Evolutionary conservation across 2,329 filamentous ascomycete species (phyloP).

Genomic region (Nakataea oryzae): DNA sequence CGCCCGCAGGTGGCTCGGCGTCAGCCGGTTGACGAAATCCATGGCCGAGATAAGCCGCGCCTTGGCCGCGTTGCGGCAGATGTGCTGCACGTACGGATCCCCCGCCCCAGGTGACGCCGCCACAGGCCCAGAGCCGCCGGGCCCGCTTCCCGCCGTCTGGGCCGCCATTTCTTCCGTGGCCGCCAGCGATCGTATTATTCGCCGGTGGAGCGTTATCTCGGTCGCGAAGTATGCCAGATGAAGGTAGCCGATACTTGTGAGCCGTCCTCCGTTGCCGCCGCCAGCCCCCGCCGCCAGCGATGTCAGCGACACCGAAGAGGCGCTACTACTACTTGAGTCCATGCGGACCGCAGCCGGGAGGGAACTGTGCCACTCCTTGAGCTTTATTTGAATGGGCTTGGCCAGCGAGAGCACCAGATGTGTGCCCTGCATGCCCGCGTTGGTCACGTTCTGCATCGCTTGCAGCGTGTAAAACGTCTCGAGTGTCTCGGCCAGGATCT

Average conservation of each 20-base stretch:
- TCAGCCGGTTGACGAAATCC: conserved; percentile 92
- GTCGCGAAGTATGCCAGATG: conserved; percentile 90
- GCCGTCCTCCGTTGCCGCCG: conserved; percentile 16
- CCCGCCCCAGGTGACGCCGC: conserved; percentile 22
- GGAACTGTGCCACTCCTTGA: conserved; percentile 72
- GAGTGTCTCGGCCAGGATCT: conserved; percentile 69
- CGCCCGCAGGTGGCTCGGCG: conserved; percentile 72
- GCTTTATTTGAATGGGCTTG: conserved; percentile 71
- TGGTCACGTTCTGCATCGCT: conserved; percentile 58
- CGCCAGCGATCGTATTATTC: conserved; percentile 74
- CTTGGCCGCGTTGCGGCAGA: conserved; percentile 88
- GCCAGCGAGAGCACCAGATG: conserved; percentile 64
- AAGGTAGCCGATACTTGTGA: conserved; percentile 62
- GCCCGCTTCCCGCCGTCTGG: conserved; percentile 13
- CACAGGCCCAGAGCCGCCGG: background rate
- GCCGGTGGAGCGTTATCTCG: conserved; percentile 85
- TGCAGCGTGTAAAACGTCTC: conserved; percentile 75
- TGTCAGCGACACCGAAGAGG: conserved; percentile 2
- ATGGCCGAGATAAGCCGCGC: conserved; percentile 90
- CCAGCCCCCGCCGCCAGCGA: conserved; percentile 27
- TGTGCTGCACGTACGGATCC: conserved; percentile 78
- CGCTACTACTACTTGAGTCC: conserved; percentile 30
- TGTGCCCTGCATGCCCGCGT: conserved; percentile 59
- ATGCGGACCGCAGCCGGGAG: conserved; percentile 56
- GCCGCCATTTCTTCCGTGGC: conserved; percentile 26